Evolutionary conservation across 1,284 basidiomycete genomes (phyloP), one percentile per base, ranked within the genome.

Genomic region (Tilletia indica): DNA sequence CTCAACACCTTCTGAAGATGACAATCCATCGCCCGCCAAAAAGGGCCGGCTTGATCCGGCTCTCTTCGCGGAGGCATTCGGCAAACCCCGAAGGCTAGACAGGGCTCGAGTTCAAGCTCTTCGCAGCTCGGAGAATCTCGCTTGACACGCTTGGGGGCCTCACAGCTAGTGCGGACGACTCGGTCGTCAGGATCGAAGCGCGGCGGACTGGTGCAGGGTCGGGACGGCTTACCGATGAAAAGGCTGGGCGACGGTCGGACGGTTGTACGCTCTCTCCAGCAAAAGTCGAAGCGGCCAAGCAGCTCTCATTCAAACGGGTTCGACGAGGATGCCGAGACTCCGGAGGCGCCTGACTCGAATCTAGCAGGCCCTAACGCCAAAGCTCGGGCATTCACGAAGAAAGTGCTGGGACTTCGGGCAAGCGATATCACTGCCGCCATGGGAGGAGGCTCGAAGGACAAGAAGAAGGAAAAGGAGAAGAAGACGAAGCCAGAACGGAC

Each of bases 1-100:
- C 9, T 45, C 42, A 14, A 45, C 42, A 45, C 1, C 42, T 14
- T 9, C 14, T 54, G 1, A 54, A 54, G 51, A n/a, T 8, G 21
- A 25, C 19, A 25, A 54, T 54, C 19, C 51, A 19, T 6, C 51
- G 4, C 51, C 51, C 51, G 51, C 34, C 36, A 64, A 64, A 34
- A 64, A 64, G 21, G 61, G 61, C 21, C 34, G 61, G 3, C 38
- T 64, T 38, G 61, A 64, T 64, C 61, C 61, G 6, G 61, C 61
- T 19, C 61, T 64, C 12, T 64, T 64, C 36, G 61, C 61, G 3
- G 61, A 38, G n/a, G 61, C 61, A 16, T 64, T 64, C 34, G 34
- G 36, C 16, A 58, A 58, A 1, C 25, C 21, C 5, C 56, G 21
- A 12, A 21, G 4, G 19, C 56, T 14, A 14, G n/a, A 12, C 56